Evolutionary conservation across 257 asterid species (phyloP).

Genomic region (Datura wrightii): DNA sequence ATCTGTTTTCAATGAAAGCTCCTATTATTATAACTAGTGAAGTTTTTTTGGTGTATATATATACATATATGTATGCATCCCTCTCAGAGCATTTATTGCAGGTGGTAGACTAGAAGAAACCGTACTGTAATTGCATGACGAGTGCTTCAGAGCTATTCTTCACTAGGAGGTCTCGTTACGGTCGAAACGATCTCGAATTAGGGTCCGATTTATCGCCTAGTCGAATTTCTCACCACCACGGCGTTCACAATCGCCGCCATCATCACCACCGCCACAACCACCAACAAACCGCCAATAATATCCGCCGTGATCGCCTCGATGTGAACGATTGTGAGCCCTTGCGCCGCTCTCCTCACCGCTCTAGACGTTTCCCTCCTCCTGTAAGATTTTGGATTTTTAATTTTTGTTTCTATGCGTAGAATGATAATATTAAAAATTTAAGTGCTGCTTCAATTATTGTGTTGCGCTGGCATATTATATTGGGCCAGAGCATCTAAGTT

Average conservation of each 20-base stretch:
- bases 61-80: not conserved
- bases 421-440: not conserved
- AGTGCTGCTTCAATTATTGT: not conserved
- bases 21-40: not conserved
- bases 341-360: constrained; percentile 52
- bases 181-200: constrained; percentile 58
- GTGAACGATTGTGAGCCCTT: constrained; percentile 56
- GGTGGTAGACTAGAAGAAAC: not conserved
- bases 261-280: constrained; percentile 31
- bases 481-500: not conserved
- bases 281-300: constrained; percentile 43
- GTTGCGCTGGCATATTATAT: constrained; percentile 9
- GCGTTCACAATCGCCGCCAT: constrained; percentile 49
- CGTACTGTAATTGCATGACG: constrained; percentile 65
- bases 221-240: constrained; percentile 38
- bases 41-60: not conserved
- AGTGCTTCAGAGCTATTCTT: constrained; percentile 81
- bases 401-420: not conserved
- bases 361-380: constrained; percentile 47
- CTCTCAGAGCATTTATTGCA: not conserved
- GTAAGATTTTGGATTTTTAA: constrained; percentile 41
- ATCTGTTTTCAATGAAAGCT: not conserved
- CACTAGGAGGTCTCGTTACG: constrained; percentile 73
- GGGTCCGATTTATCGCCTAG: constrained; percentile 42
- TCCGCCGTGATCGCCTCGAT: constrained; percentile 56